Base-by-base conservation (phyloP, 148 eudicot species). In the Rhododendron vialii region DNA sequence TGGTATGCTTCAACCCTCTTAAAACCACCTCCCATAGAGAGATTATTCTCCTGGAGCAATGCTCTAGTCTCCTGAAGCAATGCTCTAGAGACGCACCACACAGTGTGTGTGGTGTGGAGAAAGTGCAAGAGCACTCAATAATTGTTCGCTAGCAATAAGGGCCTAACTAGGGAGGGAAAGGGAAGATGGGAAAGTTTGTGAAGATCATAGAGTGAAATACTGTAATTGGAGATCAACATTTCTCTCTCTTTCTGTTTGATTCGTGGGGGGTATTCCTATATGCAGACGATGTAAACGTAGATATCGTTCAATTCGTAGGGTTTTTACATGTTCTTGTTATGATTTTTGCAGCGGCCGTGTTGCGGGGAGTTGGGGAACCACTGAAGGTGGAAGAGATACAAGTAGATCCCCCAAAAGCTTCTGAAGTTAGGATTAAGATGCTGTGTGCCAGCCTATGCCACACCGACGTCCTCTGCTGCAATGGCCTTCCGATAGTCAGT, bases 371-470 rank as follows among this genome's bases (percentile, higher is more conserved):
- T 3, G 92, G 89, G 36, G 88, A 88, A 79, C 41, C 82, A 13
- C 26, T 86, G 53, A 84, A 79, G 82, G 84, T 92, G 84, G 92
- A 92, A 79, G 91, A 92, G 84, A 92, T 92, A 74, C 59, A 85
- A 51, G 92, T 91, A 26, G 94, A 89, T 13, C 86, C 94, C 15
- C 94, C 94, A 2, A 88, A 84, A 85, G 36, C 82, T 1, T 65
- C 50, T 1, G 92, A 92, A 89, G 90, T 92, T 30, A 67, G 93
- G 53, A 47, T 92, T 18, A 91, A 88, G 88, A 91, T 92, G 90
- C 43, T 88, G 3, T 92, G 47, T 63, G 91, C 94, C 11, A 90
- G 93, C 78, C 73, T 91, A 2, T 92, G 94, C 77, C 94, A 92
- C 78, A 88, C 93, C 14, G 94, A 92, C 59, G 35, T 92, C 53